Conservation (phyloP, 345 rosid species). For the Gossypium raimondii region DNA sequence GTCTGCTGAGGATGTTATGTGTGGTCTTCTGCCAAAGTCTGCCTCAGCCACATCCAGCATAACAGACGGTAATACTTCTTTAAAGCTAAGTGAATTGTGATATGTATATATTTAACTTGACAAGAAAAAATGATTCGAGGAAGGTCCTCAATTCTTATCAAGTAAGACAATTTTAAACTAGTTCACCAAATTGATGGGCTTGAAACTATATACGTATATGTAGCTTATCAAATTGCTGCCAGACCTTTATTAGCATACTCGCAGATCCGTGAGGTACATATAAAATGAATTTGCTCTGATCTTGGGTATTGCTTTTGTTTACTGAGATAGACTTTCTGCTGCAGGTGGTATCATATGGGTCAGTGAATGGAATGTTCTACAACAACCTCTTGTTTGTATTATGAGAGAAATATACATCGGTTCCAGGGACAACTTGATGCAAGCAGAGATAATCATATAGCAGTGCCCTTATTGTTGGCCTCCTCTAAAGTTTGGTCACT, state of each 20-base stretch:
- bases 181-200: too few species aligned
- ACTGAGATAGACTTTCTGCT: neutral
- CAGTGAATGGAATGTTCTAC: conserved; percentile 48
- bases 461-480: too few species aligned
- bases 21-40: conserved; percentile 76
- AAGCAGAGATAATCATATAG: too few species aligned
- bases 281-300: neutral
- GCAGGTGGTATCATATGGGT: neutral
- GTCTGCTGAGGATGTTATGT: conserved; percentile 93
- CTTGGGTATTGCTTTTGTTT: neutral
- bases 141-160: neutral
- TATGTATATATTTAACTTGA: neutral
- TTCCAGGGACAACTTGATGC: too few species aligned
- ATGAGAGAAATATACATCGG: too few species aligned
- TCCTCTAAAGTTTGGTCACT: too few species aligned
- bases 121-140: neutral
- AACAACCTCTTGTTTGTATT: neutral
- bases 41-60: conserved; percentile 25
- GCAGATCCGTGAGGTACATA: neutral
- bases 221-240: neutral
- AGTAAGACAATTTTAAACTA: neutral
- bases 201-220: neutral
- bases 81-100: neutral
- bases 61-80: neutral
- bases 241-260: neutral